Conservation (phyloP, 441 rosid genomes). For the Omphalea diandra region DNA sequence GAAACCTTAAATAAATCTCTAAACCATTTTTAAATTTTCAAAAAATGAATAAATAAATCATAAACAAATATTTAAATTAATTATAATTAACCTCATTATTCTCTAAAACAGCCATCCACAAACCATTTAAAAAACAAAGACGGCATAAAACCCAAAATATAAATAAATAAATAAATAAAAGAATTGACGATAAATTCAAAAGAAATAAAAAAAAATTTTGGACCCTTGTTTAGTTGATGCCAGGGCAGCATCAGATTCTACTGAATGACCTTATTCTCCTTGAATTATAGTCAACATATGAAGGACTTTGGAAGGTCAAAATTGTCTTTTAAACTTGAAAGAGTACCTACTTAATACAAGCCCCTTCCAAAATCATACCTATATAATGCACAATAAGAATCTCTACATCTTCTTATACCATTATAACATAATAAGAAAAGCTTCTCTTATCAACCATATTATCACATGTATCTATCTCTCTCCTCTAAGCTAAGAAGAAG, state of each 20-base stretch:
- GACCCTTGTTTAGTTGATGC: constrained; percentile 24
- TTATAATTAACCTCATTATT: neutral
- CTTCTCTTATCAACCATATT: too few species aligned
- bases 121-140: neutral
- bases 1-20: neutral
- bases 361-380: constrained; percentile 20
- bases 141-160: neutral
- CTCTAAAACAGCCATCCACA: neutral
- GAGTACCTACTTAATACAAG: neutral
- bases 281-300: neutral
- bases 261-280: constrained; percentile 24
- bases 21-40: neutral
- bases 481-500: neutral
- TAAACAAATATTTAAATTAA: neutral
- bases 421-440: too few species aligned
- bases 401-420: constrained; percentile 17
- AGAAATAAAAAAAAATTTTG: neutral
- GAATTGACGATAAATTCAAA: neutral
- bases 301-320: neutral
- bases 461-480: constrained; percentile 10
- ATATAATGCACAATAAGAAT: constrained; percentile 33
- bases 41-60: neutral
- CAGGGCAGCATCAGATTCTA: constrained; percentile 25
- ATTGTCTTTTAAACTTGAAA: constrained; percentile 17
- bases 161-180: neutral